Percentiles rank a stretch among this genome's conserved stretches.
These are phyloP conservation scores for Purpureocillium lavendulum DNA, from an alignment of 2,329 filamentous ascomycete species.

Conservation along the genomic window DNA sequence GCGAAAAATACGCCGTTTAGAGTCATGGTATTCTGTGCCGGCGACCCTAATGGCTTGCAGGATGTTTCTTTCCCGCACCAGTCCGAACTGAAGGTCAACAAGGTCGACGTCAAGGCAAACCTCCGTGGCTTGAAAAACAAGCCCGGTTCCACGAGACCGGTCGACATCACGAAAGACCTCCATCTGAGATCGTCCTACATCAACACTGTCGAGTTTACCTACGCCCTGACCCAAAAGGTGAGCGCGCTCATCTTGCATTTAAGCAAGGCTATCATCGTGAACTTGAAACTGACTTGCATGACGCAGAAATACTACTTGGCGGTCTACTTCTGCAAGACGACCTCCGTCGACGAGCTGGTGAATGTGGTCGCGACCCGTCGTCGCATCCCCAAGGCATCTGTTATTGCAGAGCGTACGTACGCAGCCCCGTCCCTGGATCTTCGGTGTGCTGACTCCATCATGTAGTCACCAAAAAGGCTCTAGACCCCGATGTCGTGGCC, in stretches of 20 bases:
- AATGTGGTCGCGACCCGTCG: conserved; percentile 55
- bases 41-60: conserved; percentile 52
- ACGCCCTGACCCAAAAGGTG: conserved; percentile 84
- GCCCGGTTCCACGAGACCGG: conserved; percentile 86
- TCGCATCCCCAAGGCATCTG: conserved; percentile 71
- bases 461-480: conserved; percentile 68
- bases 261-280: background rate
- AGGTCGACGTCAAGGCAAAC: conserved; percentile 84
- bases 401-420: conserved; percentile 72
- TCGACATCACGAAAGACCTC: conserved; percentile 76
- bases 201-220: conserved; percentile 80
- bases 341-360: conserved; percentile 64
- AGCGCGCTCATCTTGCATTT: conserved; percentile 19
- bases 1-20: conserved; percentile 49
- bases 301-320: conserved; percentile 63
- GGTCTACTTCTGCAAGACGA: conserved; percentile 66
- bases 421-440: background rate
- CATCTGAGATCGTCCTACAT: conserved; percentile 61
- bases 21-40: conserved; percentile 78
- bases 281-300: conserved; percentile 8
- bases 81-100: conserved; percentile 85
- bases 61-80: conserved; percentile 89
- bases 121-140: conserved; percentile 92
- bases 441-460: conserved; percentile 2
- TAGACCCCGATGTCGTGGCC: conserved; percentile 82